Base-by-base conservation (phyloP, 352 stramenopile species). In the Phytophthora aleatoria region DNA sequence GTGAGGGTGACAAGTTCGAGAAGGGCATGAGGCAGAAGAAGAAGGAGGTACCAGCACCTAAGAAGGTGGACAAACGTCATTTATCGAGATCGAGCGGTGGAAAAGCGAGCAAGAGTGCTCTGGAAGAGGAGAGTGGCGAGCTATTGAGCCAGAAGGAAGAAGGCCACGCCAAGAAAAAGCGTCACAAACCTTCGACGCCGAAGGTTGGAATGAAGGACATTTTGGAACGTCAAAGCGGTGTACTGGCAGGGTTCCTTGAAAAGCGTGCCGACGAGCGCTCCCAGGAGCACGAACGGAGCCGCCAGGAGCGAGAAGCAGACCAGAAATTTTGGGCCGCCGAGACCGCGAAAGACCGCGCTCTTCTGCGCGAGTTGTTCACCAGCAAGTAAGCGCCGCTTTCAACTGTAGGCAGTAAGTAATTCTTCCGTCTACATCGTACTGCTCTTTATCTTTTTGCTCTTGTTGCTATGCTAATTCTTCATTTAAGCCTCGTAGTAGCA, bases 401-500 rank as follows among this genome's bases (percentile, higher is more conserved):
- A 42, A 16, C 24, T 45, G 47, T 43, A 48, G 16, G 57, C 20
- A 33, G 8, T 48, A 27, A 53, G 10, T 41, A 39, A 41, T 12
- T 28, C 8, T 35, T 35, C 20, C 15, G 9, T 66, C 45, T 44
- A 57, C 9, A 53, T 11, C 13, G 13, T 26, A 26, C 11, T 16
- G 10, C 28, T 54, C 7, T 60, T 31, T 28, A 51, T 43, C 11
- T 38, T 10, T 47, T 20, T 51, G 9, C 3, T 36, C 20, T 54
- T 61, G 6, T 54, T 55, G n/a, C 8, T 27, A 49, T 49, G 9
- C 33, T 15, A 51, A 48, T 43, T 44, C 12, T 54, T 24, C 50
- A 28, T 27, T 47, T 79, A 90, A 41, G 86, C 57, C 51, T 95
- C 81, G 62, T 93, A 96, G 58, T 86, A 91, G 85, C 87, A 96